These are phyloP conservation scores for Protomyces lactucae-debilis DNA, from an alignment of 1,139 yeast species.

Conservation along the genomic window DNA sequence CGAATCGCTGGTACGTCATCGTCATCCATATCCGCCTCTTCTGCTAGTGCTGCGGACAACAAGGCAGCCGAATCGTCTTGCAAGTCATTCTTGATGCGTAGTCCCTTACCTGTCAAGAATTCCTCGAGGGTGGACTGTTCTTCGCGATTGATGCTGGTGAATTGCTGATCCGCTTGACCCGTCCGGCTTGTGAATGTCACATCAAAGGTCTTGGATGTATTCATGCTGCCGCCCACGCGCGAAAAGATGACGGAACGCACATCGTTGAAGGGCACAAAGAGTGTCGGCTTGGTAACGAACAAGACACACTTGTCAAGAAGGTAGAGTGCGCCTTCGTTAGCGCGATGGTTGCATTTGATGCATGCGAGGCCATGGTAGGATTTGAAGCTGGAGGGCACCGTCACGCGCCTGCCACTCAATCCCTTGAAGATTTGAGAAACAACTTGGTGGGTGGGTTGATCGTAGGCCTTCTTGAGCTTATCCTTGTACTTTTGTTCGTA, in stretches of 20 bases:
- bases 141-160: conserved; percentile 84
- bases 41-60: conserved; percentile 52
- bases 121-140: conserved; percentile 77
- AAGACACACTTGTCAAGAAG: conserved; percentile 86
- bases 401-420: conserved; percentile 76
- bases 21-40: conserved; percentile 54
- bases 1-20: conserved; percentile 58
- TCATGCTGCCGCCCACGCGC: conserved; percentile 74
- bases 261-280: conserved; percentile 82
- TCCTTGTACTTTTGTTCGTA: conserved; percentile 64
- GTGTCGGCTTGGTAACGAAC: conserved; percentile 90
- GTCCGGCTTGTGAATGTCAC: conserved; percentile 68
- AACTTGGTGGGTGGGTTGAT: conserved; percentile 77
- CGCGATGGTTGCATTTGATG: conserved; percentile 85
- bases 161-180: conserved; percentile 67
- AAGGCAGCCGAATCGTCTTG: conserved; percentile 77
- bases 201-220: conserved; percentile 87
- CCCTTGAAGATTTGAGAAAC: conserved; percentile 88
- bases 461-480: conserved; percentile 68
- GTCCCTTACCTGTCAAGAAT: conserved; percentile 69
- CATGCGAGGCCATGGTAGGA: conserved; percentile 59
- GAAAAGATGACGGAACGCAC: conserved; percentile 73
- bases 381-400: conserved; percentile 62
- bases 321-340: conserved; percentile 88
- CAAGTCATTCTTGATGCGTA: conserved; percentile 81